A percentile compares a stretch with the other conserved stretches of the same genome.
These are phyloP conservation scores for Jimgerdemannia flammicorona DNA, from an alignment of 192 early-diverging fungal species.

Conservation along the genomic window DNA sequence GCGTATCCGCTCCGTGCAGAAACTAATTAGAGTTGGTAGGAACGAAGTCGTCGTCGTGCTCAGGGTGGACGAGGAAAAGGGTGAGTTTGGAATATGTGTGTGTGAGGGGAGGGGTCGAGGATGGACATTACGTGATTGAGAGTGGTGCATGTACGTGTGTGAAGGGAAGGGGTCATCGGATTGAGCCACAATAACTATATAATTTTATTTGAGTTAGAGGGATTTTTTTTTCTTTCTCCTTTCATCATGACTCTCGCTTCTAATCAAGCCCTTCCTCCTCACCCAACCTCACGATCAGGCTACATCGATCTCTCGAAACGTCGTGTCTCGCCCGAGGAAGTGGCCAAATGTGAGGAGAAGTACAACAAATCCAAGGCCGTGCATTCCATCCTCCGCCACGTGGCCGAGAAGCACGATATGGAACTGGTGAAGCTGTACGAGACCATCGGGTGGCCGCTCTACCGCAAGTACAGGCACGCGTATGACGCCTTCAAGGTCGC, in stretches of 20 bases:
- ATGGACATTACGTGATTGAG: background rate
- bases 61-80: constrained; percentile 96
- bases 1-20: constrained; percentile 96
- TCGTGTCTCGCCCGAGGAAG: constrained; percentile 85
- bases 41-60: constrained; percentile 93
- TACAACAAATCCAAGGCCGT: constrained; percentile 92
- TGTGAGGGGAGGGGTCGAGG: background rate
- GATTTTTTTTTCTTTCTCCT: too few species aligned
- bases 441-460: constrained; percentile 90
- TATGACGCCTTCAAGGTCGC: constrained; percentile 97
- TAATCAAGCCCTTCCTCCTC: too few species aligned
- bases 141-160: background rate
- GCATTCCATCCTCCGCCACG: constrained; percentile 82
- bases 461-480: constrained; percentile 94
- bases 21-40: constrained; percentile 87
- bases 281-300: constrained; percentile 39
- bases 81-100: constrained; percentile 24
- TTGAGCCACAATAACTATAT: too few species aligned
- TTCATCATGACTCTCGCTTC: background rate
- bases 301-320: constrained; percentile 99
- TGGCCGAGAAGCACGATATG: constrained; percentile 81
- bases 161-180: too few species aligned
- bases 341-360: constrained; percentile 86
- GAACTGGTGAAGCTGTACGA: constrained; percentile 84
- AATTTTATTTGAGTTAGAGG: too few species aligned